Base-by-base conservation (phyloP, 129 eudicot genomes). In the Saposhnikovia divaricata region DNA sequence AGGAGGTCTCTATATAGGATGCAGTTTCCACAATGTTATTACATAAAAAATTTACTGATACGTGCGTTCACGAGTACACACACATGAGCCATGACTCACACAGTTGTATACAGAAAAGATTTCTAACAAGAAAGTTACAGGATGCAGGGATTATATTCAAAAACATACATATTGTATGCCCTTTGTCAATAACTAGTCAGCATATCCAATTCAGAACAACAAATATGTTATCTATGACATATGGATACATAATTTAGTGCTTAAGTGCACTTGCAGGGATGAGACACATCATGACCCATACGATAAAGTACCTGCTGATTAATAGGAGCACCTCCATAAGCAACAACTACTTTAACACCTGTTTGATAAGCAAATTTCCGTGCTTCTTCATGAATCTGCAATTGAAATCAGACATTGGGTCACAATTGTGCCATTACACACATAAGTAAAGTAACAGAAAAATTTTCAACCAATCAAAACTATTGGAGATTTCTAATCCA, bases 281-380 rank as follows among this genome's bases (percentile, higher is more conserved):
- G 42, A 31, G 42, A 31, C 23, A 28, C 25, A 7, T 6, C 25
- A 46, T 46, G 28, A 42, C 40, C 51, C 8, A 27, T 27, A 14
- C 14, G 18, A 12, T 46, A 46, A 23, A 31, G 42, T 74, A 87
- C 91, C 93, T 89, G 93, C 70, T 89, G 92, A 55, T 61, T 66
- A 48, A 92, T 86, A 31, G 94, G 97, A 40, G 94, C 91, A 16
- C 97, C 97, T 44, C 97, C 97, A 83, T 92, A 89, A 51, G 85
- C 97, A 78, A 89, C 97, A 82, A 80, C 97, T 72, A 92, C 94
- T 84, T 85, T 89, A 25, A 92, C 90, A 71, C 97, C 94, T 40
- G 97, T 89, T 80, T 92, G 92, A 77, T 83, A 86, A 8, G 97
- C 87, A 81, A 92, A 92, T 85, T 92, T 92, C 70, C 83, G 80